Evolutionary conservation across 441 rosid genomes (phyloP).

Genomic region (Adansonia rubrostipa): DNA sequence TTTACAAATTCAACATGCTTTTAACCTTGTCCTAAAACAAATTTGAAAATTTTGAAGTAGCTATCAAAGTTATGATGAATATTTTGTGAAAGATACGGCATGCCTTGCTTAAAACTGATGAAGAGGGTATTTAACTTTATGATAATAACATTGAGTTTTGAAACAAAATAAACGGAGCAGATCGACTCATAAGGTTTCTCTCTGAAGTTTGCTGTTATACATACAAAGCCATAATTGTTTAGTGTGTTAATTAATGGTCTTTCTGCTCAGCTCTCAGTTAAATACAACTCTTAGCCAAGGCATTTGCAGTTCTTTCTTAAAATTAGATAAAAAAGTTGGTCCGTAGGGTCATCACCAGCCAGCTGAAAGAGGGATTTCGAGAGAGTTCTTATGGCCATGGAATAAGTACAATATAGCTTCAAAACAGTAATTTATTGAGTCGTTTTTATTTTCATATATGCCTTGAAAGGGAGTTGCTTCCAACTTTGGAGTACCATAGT

Average conservation of each 20-base stretch:
- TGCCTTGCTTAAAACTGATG: slow-evolving; percentile 4
- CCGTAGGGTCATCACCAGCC: neutral
- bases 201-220: neutral
- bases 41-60: neutral
- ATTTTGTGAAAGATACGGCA: neutral
- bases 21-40: neutral
- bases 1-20: neutral
- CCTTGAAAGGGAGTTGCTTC: neutral
- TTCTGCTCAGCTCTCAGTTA: neutral
- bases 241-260: neutral
- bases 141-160: neutral
- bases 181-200: neutral
- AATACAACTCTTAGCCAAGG: neutral
- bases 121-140: neutral
- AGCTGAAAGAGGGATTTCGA: neutral
- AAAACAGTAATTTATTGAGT: neutral
- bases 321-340: neutral
- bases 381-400: neutral
- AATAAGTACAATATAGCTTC: neutral
- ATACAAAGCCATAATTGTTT: neutral
- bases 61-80: neutral
- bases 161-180: neutral
- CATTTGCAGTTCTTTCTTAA: neutral
- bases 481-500: neutral
- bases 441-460: neutral